Evolutionary conservation across 1,284 basidiomycete genomes (phyloP).

Genomic region (Ustilago nuda): DNA sequence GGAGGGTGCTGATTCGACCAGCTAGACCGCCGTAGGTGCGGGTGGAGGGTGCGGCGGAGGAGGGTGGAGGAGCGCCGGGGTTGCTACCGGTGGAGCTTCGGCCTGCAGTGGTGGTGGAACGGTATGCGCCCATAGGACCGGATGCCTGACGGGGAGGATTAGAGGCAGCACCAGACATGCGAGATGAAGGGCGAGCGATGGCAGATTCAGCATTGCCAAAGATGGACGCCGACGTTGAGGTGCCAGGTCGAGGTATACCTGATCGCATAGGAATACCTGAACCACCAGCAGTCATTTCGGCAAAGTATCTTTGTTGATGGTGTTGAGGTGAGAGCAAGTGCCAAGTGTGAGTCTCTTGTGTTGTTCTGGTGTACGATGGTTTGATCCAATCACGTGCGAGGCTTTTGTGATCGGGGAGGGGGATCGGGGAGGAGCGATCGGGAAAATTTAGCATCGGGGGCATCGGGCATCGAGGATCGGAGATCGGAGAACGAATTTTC

Average conservation of each 20-base stretch:
- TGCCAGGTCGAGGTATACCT: conserved; percentile 43
- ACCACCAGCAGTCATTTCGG: conserved; percentile 30
- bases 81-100: conserved; percentile 20
- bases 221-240: not conserved
- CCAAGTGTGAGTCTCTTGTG: not conserved
- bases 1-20: conserved; percentile 35
- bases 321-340: not conserved
- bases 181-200: conserved; percentile 38
- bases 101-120: conserved; percentile 17
- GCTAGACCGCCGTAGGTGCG: conserved; percentile 37
- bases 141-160: conserved; percentile 4
- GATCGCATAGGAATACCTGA: conserved; percentile 46
- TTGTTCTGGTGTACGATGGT: conserved; percentile 5
- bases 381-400: not conserved
- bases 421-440: no score
- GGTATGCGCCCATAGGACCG: conserved; percentile 46
- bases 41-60: conserved; percentile 29
- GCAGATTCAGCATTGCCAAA: conserved; percentile 16
- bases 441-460: no score
- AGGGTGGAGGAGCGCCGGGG: not conserved
- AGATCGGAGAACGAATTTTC: conserved; percentile 10
- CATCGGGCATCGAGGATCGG: no score
- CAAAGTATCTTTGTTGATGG: conserved; percentile 24
- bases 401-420: no score
- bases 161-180: conserved; percentile 12